Conservation (phyloP, 129 eudicot genomes). For the Flaveria sonorensis region DNA sequence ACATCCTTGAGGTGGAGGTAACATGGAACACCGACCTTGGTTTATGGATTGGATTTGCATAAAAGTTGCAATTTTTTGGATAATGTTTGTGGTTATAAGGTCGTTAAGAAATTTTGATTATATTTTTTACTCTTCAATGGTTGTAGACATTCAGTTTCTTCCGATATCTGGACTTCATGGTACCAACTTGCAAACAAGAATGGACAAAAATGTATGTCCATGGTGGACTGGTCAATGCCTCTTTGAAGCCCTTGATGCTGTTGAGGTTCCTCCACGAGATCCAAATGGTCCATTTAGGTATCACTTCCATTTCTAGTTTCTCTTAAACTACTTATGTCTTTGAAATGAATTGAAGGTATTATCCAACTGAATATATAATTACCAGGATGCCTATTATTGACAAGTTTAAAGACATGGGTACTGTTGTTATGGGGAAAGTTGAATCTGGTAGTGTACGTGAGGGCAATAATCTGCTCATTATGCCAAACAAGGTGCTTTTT, state of each 20-base stretch:
- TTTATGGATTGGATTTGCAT: background rate
- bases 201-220: slow-evolving; percentile 62
- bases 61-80: slow-evolving; percentile 1
- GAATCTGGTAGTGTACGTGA: slow-evolving; percentile 82
- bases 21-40: background rate
- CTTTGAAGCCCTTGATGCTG: slow-evolving; percentile 81
- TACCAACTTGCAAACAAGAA: slow-evolving; percentile 64
- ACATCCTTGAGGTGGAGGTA: background rate
- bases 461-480: slow-evolving; percentile 61
- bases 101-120: background rate
- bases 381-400: slow-evolving; percentile 80
- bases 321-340: background rate
- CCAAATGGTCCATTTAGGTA: slow-evolving; percentile 89
- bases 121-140: background rate
- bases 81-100: background rate
- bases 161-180: slow-evolving; percentile 89
- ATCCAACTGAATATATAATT: slow-evolving; percentile 5
- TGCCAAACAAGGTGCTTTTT: slow-evolving; percentile 67
- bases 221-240: slow-evolving; percentile 94
- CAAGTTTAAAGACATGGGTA: slow-evolving; percentile 85
- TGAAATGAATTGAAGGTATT: background rate
- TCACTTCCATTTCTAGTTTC: slow-evolving; percentile 2
- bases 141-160: slow-evolving; percentile 81
- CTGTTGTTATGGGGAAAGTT: slow-evolving; percentile 85
- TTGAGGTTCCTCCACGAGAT: slow-evolving; percentile 80